Percentiles rank a stretch among this genome's conserved stretches.
Conservation (phyloP, 768 basidiomycete genomes). For the Boletellus ananiceps region DNA sequence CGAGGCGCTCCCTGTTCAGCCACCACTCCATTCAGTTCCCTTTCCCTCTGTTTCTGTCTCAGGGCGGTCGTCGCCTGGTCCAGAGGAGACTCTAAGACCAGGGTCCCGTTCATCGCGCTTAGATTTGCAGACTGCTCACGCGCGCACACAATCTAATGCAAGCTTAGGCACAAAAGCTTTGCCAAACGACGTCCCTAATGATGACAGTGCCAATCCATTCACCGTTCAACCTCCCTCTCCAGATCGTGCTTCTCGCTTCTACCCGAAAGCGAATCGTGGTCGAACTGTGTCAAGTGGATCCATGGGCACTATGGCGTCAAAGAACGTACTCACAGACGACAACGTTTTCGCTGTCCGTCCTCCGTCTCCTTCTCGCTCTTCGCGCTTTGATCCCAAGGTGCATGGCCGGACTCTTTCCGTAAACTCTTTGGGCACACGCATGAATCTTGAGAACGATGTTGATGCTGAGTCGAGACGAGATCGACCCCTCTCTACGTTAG, state of each 20-base stretch:
- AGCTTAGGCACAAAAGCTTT: constrained; percentile 49
- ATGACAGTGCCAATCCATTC: constrained; percentile 33
- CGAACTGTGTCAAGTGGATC: constrained; percentile 46
- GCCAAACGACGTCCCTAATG: constrained; percentile 36
- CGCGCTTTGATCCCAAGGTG: constrained; percentile 81
- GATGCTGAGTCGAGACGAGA: constrained; percentile 37
- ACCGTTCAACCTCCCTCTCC: constrained; percentile 35
- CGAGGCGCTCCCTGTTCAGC: constrained; percentile 37
- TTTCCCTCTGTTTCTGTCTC: constrained; percentile 55
- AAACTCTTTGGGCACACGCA: constrained; percentile 61
- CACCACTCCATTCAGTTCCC: constrained; percentile 50
- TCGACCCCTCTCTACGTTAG: constrained; percentile 66
- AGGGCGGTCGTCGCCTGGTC: constrained; percentile 45
- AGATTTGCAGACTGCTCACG: constrained; percentile 32
- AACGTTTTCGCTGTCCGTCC: constrained; percentile 70
- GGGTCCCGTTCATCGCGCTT: constrained; percentile 33
- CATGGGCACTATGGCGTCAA: constrained; percentile 36
- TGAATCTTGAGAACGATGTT: constrained; percentile 54
- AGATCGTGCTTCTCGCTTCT: constrained; percentile 39
- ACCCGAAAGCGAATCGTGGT: constrained; percentile 36
- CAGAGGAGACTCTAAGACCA: constrained; percentile 35
- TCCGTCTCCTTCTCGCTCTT: constrained; percentile 55
- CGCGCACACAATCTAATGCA: constrained; percentile 46
- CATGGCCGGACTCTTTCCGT: constrained; percentile 60
- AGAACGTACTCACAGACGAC: constrained; percentile 36